Conservation (phyloP, 2,329 filamentous ascomycete species). For the Elsinoe necatrix region DNA sequence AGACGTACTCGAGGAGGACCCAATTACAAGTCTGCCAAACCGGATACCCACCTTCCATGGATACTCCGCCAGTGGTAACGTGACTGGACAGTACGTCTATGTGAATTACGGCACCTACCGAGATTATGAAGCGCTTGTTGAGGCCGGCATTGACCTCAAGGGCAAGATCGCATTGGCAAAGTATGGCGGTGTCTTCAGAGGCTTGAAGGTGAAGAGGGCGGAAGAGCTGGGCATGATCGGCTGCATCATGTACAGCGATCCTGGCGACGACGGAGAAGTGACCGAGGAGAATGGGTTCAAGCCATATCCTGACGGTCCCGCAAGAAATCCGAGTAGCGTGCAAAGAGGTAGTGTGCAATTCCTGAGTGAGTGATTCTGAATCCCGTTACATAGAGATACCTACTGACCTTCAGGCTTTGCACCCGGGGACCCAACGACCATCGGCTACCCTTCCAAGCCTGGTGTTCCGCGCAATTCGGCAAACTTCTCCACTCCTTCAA, state of each 20-base stretch:
- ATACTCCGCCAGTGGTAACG: conserved; percentile 86
- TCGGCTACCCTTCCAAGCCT: conserved; percentile 86
- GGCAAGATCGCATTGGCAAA: conserved; percentile 83
- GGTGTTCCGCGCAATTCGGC: conserved; percentile 69
- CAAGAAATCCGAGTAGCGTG: conserved; percentile 75
- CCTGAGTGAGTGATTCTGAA: conserved; percentile 35
- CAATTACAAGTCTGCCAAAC: conserved; percentile 48
- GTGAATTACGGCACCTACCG: conserved; percentile 83
- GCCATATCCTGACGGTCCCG: conserved; percentile 76
- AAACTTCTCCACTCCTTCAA: conserved; percentile 63
- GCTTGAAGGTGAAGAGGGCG: conserved; percentile 85
- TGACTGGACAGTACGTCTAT: conserved; percentile 77
- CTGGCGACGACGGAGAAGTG: conserved; percentile 74
- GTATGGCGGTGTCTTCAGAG: conserved; percentile 80
- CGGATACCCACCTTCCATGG: conserved; percentile 66
- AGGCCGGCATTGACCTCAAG: conserved; percentile 63
- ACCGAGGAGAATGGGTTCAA: conserved; percentile 74
- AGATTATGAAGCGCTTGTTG: conserved; percentile 74
- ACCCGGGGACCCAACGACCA: conserved; percentile 75
- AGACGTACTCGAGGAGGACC: conserved; percentile 74
- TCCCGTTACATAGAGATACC: background rate
- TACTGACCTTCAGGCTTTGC: conserved; percentile 39
- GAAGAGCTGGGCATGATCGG: conserved; percentile 86
- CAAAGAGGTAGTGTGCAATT: conserved; percentile 77
- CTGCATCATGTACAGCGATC: conserved; percentile 77